Conservation (phyloP, 139 green algal genomes). For the Ostreobium quekettii region DNA sequence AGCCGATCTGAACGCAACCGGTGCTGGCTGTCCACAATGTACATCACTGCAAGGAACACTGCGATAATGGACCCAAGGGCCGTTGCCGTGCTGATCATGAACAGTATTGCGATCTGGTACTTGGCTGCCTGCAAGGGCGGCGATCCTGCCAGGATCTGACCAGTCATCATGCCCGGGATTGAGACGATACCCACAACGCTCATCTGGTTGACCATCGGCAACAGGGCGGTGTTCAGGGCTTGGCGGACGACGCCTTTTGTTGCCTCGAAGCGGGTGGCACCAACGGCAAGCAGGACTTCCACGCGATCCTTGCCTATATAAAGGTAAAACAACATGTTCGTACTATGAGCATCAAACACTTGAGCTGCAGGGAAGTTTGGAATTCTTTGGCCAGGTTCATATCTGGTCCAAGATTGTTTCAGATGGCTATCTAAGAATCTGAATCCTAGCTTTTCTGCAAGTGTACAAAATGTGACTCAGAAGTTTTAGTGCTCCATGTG, state of each 20-base stretch:
- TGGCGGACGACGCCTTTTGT: conserved; percentile 33
- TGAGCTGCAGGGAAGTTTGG: too few relatives aligned
- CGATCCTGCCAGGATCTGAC: conserved; percentile 66
- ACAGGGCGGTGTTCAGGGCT: conserved; percentile 51
- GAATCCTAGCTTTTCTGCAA: too few relatives aligned
- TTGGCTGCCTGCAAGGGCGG: conserved; percentile 30
- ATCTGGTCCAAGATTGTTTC: too few relatives aligned
- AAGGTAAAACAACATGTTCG: too few relatives aligned
- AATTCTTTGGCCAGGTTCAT: too few relatives aligned
- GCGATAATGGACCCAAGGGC: conserved; percentile 12
- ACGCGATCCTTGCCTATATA: conserved; percentile 45
- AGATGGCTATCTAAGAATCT: too few relatives aligned
- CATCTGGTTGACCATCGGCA: conserved; percentile 74
- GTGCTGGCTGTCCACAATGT: conserved; percentile 9
- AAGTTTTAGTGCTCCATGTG: too few relatives aligned
- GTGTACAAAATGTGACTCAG: too few relatives aligned
- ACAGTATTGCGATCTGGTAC: conserved; percentile 80
- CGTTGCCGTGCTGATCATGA: conserved; percentile 40
- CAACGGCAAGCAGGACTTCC: conserved; percentile 62
- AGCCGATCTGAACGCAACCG: conserved; percentile 11
- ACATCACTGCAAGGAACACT: conserved; percentile 7
- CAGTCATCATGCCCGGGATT: conserved; percentile 79
- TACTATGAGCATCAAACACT: too few relatives aligned
- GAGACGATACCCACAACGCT: conserved; percentile 66
- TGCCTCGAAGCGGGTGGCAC: conserved; percentile 66